Base-by-base conservation (phyloP, 371 early-diverging fungal species). In the Circinella minor region DNA sequence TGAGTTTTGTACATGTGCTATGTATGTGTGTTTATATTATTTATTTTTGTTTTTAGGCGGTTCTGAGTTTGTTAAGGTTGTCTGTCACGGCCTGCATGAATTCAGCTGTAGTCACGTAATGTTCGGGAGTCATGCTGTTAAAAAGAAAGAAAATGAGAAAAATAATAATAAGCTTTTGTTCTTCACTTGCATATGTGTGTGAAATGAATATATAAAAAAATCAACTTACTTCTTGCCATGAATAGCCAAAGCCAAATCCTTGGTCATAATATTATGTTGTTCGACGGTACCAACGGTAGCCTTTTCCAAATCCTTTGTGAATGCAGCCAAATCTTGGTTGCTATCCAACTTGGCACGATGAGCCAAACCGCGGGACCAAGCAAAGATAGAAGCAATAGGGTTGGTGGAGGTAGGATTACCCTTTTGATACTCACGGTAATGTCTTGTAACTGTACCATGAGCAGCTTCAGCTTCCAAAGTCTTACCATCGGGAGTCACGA, bases 381-480 rank as follows among this genome's bases (percentile, higher is more conserved):
- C 97, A 76, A 95, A 96, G 86, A 96, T 96, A 59, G 91, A 91
- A 10, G 96, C 97, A 70, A 97, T 93, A 14, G 97, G 94, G 88
- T 97, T 97, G 77, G 97, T 97, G 15, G 91, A 91, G n/a, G 93
- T 92, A 63, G 87, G 82, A 66, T 88, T 87, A 68, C 93, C 92
- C 74, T 95, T 94, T 82, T 96, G 97, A 86, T 94, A 92, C 81
- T 95, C 94, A 73, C 97, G 93, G 90, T 93, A 97, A 80, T 97
- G 97, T 64, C 97, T 91, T 20, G 97, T 96, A 60, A 96, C 97
- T 20, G 97, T 96, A 73, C 96, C 97, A 85, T 96, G 97, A 61
- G 97, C 97, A 36, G 97, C 97, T 79, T 97, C 97, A 67, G 94
- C 89, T 82, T 97, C 97, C 77, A 95, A 79, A 61, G 96, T 94